These are phyloP conservation scores for Ophiocordyceps unilateralis DNA, from an alignment of 2,329 filamentous ascomycete species.

Conservation along the genomic window DNA sequence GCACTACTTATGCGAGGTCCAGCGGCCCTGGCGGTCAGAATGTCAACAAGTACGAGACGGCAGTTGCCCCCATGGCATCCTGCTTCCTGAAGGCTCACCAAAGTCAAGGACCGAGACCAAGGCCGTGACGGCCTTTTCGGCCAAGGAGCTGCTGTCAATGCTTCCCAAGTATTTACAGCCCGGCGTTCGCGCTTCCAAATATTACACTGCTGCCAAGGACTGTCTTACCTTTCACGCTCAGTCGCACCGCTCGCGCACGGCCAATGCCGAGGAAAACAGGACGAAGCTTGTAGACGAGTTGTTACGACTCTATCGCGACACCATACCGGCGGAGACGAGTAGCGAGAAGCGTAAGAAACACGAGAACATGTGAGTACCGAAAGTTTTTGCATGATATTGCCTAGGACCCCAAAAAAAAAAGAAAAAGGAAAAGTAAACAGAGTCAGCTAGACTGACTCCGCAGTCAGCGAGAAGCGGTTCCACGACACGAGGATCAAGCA, in stretches of 20 bases:
- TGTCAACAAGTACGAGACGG: conserved; percentile 36
- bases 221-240: conserved; percentile 38
- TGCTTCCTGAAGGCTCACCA: conserved; percentile 15
- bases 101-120: conserved; percentile 39
- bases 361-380: conserved; percentile 22
- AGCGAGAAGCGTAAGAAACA: conserved; percentile 30
- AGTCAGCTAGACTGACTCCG: background rate
- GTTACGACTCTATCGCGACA: conserved; percentile 25
- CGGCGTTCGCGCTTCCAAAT: conserved; percentile 31
- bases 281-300: conserved; percentile 31
- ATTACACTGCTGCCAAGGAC: conserved; percentile 34
- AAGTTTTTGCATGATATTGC: too few species aligned
- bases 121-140: conserved; percentile 34
- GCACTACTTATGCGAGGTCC: conserved; percentile 37
- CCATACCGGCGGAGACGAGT: conserved; percentile 28
- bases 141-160: conserved; percentile 25
- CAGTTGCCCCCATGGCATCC: background rate
- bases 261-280: conserved; percentile 36
- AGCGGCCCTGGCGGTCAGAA: conserved; percentile 45
- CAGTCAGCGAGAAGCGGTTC: conserved; percentile 25
- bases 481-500: conserved; percentile 24
- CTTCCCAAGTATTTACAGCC: conserved; percentile 31
- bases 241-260: conserved; percentile 30
- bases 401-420: too few species aligned
- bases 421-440: too few species aligned